These are phyloP conservation scores for Calonectria naviculata DNA, from an alignment of 2,329 filamentous ascomycete species.

Conservation along the genomic window DNA sequence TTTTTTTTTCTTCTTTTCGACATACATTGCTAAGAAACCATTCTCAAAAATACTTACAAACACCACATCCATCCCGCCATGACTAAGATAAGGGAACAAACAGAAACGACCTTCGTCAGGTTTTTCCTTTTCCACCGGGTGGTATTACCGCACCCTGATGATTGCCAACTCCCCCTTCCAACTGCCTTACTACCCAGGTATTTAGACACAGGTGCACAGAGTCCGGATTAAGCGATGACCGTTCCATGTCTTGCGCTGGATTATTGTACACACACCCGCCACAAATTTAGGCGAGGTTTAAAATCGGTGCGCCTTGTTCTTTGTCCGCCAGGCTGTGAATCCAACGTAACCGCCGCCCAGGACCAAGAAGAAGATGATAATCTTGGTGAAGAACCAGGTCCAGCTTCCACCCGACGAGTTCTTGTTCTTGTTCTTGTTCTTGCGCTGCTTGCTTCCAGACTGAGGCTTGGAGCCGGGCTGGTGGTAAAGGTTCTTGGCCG, in stretches of 20 bases:
- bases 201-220: constrained; percentile 22
- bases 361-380: constrained; percentile 78
- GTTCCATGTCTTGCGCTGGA: constrained; percentile 3
- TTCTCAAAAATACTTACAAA: constrained; percentile 24
- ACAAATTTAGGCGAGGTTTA: constrained; percentile 44
- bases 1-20: constrained; percentile 2
- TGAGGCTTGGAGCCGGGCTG: constrained; percentile 58
- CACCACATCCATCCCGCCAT: constrained; percentile 15
- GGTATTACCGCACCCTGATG: constrained; percentile 7
- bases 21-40: constrained; percentile 14
- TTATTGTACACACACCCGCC: constrained; percentile 5
- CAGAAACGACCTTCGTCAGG: constrained; percentile 7
- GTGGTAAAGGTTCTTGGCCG: constrained; percentile 89
- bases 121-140: constrained; percentile 2
- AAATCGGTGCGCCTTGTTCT: constrained; percentile 69
- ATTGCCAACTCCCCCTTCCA: background rate
- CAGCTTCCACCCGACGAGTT: constrained; percentile 58
- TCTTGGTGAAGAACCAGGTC: constrained; percentile 80
- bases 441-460: constrained; percentile 51
- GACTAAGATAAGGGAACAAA: constrained; percentile 18
- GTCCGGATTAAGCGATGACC: constrained; percentile 12
- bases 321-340: constrained; percentile 83
- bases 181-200: background rate
- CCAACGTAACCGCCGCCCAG: constrained; percentile 84
- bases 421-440: constrained; percentile 49